Percentiles rank a stretch among this genome's conserved stretches.
phyloP scores from a whole-genome alignment of 495 filamentous ascomycete genomes.

The Staphylotrichum longicolle region DNA sequence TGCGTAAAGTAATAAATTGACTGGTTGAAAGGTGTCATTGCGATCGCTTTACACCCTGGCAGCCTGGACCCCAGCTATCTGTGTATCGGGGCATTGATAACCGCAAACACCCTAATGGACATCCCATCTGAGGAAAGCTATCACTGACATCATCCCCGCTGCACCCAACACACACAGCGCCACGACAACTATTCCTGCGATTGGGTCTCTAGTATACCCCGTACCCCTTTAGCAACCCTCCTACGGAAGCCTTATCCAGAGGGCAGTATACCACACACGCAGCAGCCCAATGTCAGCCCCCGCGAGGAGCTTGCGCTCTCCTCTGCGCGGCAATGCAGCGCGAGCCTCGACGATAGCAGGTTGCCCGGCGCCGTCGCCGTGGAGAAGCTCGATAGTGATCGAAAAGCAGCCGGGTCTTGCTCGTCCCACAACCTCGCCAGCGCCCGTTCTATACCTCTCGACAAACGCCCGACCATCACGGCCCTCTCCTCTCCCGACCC shows the following conservation, averaged over 20 bases:
- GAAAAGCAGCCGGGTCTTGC: not conserved
- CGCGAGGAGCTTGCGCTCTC: conserved; percentile 16
- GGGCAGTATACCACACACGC: not conserved
- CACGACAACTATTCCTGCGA: no score
- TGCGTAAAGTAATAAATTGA: no score
- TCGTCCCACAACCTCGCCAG: not conserved
- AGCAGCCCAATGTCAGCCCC: conserved; percentile 13
- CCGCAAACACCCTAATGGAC: no score
- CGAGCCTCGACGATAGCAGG: not conserved
- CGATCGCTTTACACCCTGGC: no score
- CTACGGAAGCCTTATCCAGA: not conserved
- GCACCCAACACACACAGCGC: not conserved
- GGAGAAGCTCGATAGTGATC: not conserved
- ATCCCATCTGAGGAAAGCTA: not conserved
- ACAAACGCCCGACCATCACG: conserved; percentile 9
- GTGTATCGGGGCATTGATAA: no score
- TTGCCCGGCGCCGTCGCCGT: conserved; percentile 3
- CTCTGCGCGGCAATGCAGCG: conserved; percentile 1
- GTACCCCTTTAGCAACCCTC: not conserved
- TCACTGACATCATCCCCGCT: conserved; percentile 33
- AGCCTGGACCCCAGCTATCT: no score
- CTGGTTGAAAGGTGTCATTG: no score
- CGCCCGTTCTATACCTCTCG: not conserved
- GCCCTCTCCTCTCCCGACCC: not conserved
- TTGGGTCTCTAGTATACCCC: no score